phyloP scores from a whole-genome alignment of 1,284 basidiomycete genomes.

The Trichosporon ovoides region DNA sequence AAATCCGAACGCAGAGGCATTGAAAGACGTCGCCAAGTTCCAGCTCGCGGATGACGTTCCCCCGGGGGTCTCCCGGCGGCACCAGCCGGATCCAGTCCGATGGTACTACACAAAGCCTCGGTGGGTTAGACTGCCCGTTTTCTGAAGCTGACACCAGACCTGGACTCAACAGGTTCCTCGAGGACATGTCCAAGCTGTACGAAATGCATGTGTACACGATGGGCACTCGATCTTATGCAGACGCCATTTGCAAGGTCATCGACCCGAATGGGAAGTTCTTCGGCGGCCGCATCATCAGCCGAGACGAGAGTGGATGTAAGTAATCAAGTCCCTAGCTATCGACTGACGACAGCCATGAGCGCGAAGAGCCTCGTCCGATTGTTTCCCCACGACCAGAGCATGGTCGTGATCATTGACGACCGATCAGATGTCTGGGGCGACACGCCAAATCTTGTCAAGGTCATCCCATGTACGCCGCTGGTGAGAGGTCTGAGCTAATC shows the following conservation, averaged over 20 bases:
- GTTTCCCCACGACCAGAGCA: constrained; percentile 93
- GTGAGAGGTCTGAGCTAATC: neutral
- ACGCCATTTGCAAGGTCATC: constrained; percentile 87
- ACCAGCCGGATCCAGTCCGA: constrained; percentile 51
- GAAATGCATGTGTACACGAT: constrained; percentile 99
- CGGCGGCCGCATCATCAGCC: constrained; percentile 77
- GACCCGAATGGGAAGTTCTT: constrained; percentile 84
- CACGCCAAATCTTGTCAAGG: constrained; percentile 90
- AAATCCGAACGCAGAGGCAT: constrained; percentile 46
- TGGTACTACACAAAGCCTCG: constrained; percentile 97
- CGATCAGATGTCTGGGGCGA: constrained; percentile 93
- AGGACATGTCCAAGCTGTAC: constrained; percentile 68
- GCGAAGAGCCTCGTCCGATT: constrained; percentile 82
- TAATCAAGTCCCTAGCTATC: neutral
- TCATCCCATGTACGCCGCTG: constrained; percentile 74
- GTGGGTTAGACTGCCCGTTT: constrained; percentile 51
- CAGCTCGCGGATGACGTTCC: constrained; percentile 70
- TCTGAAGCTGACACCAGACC: constrained; percentile 57
- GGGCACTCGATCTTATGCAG: constrained; percentile 95
- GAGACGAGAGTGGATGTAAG: constrained; percentile 87
- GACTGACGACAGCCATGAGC: constrained; percentile 33
- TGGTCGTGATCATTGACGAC: constrained; percentile 99
- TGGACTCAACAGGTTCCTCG: constrained; percentile 74
- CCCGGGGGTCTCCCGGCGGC: constrained; percentile 48
- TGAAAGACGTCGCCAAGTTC: constrained; percentile 80